Conservation (phyloP, 257 asterid species). For the Plectranthus barbatus region DNA sequence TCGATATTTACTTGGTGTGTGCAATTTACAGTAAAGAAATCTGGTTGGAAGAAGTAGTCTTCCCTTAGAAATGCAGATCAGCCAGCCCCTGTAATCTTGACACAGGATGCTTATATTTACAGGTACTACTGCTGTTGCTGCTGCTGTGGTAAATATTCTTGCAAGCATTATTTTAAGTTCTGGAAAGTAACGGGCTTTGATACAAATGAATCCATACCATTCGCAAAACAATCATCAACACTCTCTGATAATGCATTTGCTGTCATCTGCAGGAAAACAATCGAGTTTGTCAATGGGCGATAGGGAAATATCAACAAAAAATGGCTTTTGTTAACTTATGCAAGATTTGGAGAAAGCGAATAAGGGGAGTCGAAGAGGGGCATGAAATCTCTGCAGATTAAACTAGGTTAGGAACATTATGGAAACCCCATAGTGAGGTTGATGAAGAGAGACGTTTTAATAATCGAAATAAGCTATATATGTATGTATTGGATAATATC, state of each 20-base stretch:
- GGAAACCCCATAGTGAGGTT: not conserved
- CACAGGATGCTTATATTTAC: slow-evolving; percentile 34
- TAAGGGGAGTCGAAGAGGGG: no score
- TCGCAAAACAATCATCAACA: slow-evolving; percentile 74
- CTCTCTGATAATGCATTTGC: slow-evolving; percentile 81
- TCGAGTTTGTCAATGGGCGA: no score
- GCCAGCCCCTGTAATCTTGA: not conserved
- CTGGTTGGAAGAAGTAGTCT: no score
- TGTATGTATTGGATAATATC: not conserved
- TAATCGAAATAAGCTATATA: not conserved
- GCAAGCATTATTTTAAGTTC: slow-evolving; percentile 57
- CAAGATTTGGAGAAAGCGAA: no score
- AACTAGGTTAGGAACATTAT: not conserved
- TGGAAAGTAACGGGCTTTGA: slow-evolving; percentile 65
- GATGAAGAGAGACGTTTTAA: not conserved
- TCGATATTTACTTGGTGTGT: no score
- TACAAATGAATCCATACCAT: slow-evolving; percentile 88
- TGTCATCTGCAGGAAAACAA: slow-evolving; percentile 58
- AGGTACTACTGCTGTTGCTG: slow-evolving; percentile 28
- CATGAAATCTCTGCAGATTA: no score
- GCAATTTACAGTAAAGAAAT: no score
- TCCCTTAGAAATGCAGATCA: no score
- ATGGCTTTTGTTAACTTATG: no score
- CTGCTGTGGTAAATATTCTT: slow-evolving; percentile 42
- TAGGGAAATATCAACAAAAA: no score